phyloP scores from a whole-genome alignment of 106 monocot species.

The Platanthera zijinensis region DNA sequence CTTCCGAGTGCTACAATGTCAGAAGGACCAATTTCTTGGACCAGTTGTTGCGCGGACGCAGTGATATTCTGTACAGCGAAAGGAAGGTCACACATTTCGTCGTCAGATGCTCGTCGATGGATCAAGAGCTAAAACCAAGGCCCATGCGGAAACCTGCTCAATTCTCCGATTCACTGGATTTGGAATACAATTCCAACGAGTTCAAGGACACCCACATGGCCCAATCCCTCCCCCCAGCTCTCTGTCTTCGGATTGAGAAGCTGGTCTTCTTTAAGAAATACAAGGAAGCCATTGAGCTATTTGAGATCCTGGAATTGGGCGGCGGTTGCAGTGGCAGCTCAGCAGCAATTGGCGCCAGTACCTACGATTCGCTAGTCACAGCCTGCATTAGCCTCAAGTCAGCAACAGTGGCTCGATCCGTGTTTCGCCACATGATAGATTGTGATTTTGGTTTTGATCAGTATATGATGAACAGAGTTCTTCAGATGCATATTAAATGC shows the following conservation, averaged over 20 bases:
- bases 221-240: not conserved
- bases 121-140: constrained; percentile 34
- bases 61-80: not conserved
- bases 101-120: constrained; percentile 24
- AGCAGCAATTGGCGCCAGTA: constrained; percentile 11
- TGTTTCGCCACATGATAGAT: constrained; percentile 48
- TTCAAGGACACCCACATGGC: not conserved
- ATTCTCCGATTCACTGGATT: not conserved
- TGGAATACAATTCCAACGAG: not conserved
- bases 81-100: constrained; percentile 13
- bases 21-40: constrained; percentile 16
- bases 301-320: constrained; percentile 44
- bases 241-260: constrained; percentile 51
- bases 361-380: constrained; percentile 57
- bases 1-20: not conserved
- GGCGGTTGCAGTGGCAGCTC: not conserved
- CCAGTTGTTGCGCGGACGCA: not conserved
- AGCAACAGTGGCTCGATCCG: constrained; percentile 23
- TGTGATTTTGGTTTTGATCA: constrained; percentile 48
- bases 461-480: constrained; percentile 59
- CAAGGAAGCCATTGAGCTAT: constrained; percentile 67
- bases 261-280: constrained; percentile 50
- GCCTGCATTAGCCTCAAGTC: constrained; percentile 54
- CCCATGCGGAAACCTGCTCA: constrained; percentile 19
- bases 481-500: constrained; percentile 63